Evolutionary conservation across 495 filamentous ascomycete genomes (phyloP).

Genomic region (Tricharina praecox): DNA sequence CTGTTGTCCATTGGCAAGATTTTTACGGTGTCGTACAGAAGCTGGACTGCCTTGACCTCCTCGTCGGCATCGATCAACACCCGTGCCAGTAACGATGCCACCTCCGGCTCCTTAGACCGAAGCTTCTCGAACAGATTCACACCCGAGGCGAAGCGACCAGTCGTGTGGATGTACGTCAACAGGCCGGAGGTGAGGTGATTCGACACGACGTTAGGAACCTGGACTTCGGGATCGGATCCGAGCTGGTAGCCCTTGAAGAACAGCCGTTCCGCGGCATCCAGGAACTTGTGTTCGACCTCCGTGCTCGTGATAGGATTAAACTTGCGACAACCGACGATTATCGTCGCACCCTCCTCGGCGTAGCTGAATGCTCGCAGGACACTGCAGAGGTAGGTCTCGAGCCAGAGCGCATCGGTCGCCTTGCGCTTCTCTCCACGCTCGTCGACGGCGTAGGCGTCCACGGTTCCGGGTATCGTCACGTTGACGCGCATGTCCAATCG

Average conservation of each 20-base stretch:
- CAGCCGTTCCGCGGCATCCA: conserved; percentile 83
- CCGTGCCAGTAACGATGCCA: conserved; percentile 77
- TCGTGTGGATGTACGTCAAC: conserved; percentile 91
- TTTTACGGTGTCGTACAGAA: conserved; percentile 73
- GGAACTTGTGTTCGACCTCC: conserved; percentile 88
- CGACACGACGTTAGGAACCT: conserved; percentile 92
- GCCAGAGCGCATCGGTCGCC: conserved; percentile 82
- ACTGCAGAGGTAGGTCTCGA: conserved; percentile 91
- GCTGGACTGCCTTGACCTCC: conserved; percentile 79
- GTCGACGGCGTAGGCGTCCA: conserved; percentile 92
- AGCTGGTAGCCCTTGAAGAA: conserved; percentile 94
- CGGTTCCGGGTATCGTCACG: conserved; percentile 84
- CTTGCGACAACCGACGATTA: conserved; percentile 80
- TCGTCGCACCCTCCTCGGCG: conserved; percentile 83
- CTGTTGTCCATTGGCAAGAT: conserved; percentile 92
- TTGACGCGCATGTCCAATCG: conserved; percentile 96
- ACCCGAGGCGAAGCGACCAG: conserved; percentile 82
- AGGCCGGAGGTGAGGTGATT: conserved; percentile 97
- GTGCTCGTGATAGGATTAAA: conserved; percentile 97
- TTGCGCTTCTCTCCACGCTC: conserved; percentile 86
- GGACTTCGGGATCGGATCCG: conserved; percentile 90
- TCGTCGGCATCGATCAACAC: conserved; percentile 88
- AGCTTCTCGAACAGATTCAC: conserved; percentile 98
- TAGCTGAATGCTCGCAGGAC: conserved; percentile 89
- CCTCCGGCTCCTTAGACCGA: conserved; percentile 73